phyloP scores from a whole-genome alignment of 2,329 filamentous ascomycete species.

The Arthrocladium fulminans region DNA sequence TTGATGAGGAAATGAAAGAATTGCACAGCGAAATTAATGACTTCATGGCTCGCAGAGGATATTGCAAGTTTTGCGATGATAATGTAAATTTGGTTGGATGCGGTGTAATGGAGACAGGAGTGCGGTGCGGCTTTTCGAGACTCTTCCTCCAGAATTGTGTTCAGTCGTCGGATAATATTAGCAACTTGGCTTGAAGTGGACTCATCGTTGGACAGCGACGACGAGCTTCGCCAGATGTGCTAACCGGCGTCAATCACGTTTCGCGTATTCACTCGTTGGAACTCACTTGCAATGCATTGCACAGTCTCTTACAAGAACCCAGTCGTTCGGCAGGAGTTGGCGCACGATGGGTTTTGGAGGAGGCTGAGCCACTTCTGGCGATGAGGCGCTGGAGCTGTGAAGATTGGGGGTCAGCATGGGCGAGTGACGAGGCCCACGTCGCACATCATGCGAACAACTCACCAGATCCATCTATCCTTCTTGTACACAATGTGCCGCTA shows the following conservation, averaged over 20 bases:
- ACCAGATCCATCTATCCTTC: slow-evolving; percentile 36
- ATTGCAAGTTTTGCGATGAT: slow-evolving; percentile 83
- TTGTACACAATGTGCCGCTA: slow-evolving; percentile 6
- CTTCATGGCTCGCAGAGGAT: slow-evolving; percentile 71
- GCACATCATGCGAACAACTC: slow-evolving; percentile 22
- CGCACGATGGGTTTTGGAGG: slow-evolving; percentile 40
- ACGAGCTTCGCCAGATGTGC: slow-evolving; percentile 53
- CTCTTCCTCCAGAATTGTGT: slow-evolving; percentile 73
- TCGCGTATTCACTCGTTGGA: not conserved
- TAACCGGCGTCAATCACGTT: slow-evolving; percentile 23
- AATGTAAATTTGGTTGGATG: slow-evolving; percentile 78
- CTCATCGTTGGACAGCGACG: slow-evolving; percentile 43
- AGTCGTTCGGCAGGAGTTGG: slow-evolving; percentile 53
- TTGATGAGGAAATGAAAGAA: slow-evolving; percentile 91
- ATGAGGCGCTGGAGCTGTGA: slow-evolving; percentile 53
- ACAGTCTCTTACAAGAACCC: slow-evolving; percentile 52
- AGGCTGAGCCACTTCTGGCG: slow-evolving; percentile 43
- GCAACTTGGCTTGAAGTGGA: slow-evolving; percentile 43
- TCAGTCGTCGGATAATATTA: slow-evolving; percentile 47
- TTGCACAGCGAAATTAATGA: slow-evolving; percentile 73
- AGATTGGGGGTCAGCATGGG: slow-evolving; percentile 12
- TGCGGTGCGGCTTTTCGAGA: slow-evolving; percentile 80
- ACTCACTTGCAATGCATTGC: slow-evolving; percentile 49
- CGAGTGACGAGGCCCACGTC: not conserved
- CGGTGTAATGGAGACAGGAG: slow-evolving; percentile 80